Evolutionary conservation across 306 rosid species (phyloP), one percentile per base, ranked within the genome.

Genomic region (Prunus padus): DNA sequence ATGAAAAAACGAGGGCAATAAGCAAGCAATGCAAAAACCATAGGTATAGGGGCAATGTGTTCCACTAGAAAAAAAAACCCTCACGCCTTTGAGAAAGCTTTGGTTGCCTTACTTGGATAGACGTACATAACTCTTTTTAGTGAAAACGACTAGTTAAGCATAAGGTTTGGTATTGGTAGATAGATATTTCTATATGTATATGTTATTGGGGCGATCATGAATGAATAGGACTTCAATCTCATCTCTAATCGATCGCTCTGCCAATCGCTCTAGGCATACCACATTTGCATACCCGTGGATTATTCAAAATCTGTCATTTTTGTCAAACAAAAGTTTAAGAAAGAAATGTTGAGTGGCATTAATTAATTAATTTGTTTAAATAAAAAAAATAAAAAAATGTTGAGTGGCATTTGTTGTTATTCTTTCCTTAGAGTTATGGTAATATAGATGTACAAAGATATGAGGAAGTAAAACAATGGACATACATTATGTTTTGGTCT

Each of bases 361-460:
- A 22, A 37, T 46, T 46, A 46, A 46, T 46, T 46, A 7, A n/a
- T n/a, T n/a, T n/a, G 42, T 60, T 60, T 8, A 69, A 12, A 33
- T 49, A 19, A 31, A 37, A 26, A 61, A 28, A 28, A 15, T 9
- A 57, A 57, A 11, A 61, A 63, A 16, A 31, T 15, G 13, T 18
- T 31, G 0, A 60, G 14, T 22, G 31, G 51, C 40, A 15, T 33
- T 30, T 31, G 37, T 11, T 37, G 40, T 59, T 73, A 82, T 67
- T 77, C 79, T 62, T 82, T 72, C 52, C 79, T 73, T 82, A 52
- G 82, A 69, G 79, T 44, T 40, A 31, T 71, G 19, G 79, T 30
- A 54, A 69, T 6, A 42, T 22, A 55, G 68, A 70, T 62, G 46
- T 45, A 73, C 20, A 52, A 73, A 73, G 42, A 73, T 46, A 61